phyloP scores from a whole-genome alignment of 768 basidiomycete species.

The Rhodosporidiobolus sp. region DNA sequence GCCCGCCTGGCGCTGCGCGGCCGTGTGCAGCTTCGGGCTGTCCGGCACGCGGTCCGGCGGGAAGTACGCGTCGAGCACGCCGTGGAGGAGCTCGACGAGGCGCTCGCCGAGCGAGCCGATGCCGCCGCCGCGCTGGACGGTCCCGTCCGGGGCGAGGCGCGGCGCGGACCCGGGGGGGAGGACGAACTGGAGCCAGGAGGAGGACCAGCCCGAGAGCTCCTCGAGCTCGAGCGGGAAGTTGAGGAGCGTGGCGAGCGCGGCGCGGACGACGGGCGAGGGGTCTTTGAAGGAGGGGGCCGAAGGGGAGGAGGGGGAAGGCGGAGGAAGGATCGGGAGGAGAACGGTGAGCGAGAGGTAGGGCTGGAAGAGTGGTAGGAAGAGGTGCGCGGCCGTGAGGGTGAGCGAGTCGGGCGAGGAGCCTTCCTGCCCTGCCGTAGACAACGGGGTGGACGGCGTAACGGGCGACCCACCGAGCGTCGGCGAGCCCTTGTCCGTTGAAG shows the following conservation, averaged over 20 bases:
- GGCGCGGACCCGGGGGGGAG: background rate
- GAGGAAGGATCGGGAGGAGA: conserved; percentile 8
- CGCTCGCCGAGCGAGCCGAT: conserved; percentile 34
- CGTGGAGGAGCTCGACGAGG: conserved; percentile 22
- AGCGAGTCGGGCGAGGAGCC: conserved; percentile 15
- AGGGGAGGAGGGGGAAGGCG: background rate
- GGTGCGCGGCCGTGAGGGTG: conserved; percentile 9
- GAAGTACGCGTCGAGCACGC: conserved; percentile 30
- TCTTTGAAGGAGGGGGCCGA: background rate
- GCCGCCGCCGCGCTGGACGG: conserved; percentile 13
- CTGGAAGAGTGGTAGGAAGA: conserved; percentile 36
- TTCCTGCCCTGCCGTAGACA: background rate
- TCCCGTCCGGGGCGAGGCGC: conserved; percentile 10
- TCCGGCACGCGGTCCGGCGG: conserved; percentile 16
- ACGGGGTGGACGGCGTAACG: background rate
- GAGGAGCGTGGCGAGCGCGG: conserved; percentile 33
- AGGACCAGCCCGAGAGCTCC: conserved; percentile 32
- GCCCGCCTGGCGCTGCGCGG: background rate
- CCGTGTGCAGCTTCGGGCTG: conserved; percentile 1
- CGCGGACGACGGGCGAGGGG: conserved; percentile 20
- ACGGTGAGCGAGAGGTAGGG: conserved; percentile 34
- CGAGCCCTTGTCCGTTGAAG: background rate
- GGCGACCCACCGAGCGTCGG: too few relatives aligned
- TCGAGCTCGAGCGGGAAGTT: conserved; percentile 40
- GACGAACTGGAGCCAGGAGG: conserved; percentile 36